Conservation (phyloP, 345 rosid genomes). For the Alliaria petiolata region DNA sequence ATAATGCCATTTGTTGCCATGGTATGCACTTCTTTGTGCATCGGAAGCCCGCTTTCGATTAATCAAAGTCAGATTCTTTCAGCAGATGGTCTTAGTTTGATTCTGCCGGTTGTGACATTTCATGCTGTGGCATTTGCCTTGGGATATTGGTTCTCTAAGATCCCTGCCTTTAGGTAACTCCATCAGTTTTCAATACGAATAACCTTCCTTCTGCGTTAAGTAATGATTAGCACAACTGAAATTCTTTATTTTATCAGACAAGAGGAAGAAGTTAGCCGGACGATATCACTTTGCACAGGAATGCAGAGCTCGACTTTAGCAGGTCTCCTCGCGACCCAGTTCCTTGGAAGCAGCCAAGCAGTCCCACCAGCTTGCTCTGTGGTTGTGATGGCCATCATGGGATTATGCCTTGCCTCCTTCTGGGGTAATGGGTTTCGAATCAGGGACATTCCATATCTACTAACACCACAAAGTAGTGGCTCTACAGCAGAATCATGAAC, state of each 20-base stretch:
- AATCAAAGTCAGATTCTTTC: conserved; percentile 51
- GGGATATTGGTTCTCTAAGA: conserved; percentile 67
- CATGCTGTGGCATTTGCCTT: conserved; percentile 54
- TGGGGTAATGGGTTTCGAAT: conserved; percentile 70
- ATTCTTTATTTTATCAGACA: conserved; percentile 38
- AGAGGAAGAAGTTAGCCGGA: conserved; percentile 69
- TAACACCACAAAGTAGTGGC: conserved; percentile 28
- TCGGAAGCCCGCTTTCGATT: conserved; percentile 74
- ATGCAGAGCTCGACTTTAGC: conserved; percentile 88
- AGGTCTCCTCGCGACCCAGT: conserved; percentile 70
- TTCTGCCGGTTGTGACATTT: conserved; percentile 65
- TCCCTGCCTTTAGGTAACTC: conserved; percentile 52
- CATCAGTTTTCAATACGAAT: background rate
- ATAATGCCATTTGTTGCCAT: conserved; percentile 78
- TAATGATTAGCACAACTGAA: background rate
- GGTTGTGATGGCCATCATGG: conserved; percentile 83
- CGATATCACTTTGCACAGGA: conserved; percentile 77
- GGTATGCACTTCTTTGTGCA: conserved; percentile 70
- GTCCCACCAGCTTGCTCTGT: conserved; percentile 64
- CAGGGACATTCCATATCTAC: conserved; percentile 43
- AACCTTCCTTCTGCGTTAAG: no score
- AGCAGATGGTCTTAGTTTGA: conserved; percentile 25
- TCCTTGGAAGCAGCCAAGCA: conserved; percentile 6
- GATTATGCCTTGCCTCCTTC: conserved; percentile 73
- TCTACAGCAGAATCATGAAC: conserved; percentile 27